Conservation (phyloP, 1,284 basidiomycete species). For the Hemileia vastatrix region DNA sequence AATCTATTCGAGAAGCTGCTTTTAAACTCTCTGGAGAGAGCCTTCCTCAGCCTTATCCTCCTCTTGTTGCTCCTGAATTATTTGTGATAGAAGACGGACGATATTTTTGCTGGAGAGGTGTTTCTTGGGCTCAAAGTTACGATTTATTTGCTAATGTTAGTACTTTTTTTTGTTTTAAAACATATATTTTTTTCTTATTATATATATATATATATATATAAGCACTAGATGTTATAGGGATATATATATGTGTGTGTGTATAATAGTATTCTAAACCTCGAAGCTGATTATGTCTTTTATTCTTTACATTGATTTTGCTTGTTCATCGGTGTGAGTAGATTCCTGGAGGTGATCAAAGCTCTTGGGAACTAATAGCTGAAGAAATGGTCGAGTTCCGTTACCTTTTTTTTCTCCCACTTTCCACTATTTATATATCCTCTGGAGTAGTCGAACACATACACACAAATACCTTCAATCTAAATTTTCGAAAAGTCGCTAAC, state of each 20-base stretch:
- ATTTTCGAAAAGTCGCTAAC: not conserved
- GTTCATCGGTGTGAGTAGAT: constrained; percentile 16
- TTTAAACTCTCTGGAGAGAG: constrained; percentile 13
- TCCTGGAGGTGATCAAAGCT: constrained; percentile 9
- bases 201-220: not conserved
- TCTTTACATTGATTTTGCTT: not conserved
- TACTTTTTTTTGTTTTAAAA: not conserved
- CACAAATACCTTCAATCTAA: not conserved
- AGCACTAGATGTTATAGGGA: not conserved
- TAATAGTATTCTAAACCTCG: too few species aligned
- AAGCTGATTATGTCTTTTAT: not conserved
- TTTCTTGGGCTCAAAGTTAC: constrained; percentile 18
- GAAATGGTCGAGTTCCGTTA: constrained; percentile 14
- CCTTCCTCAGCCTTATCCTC: not conserved
- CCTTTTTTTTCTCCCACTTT: too few species aligned
- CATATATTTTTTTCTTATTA: not conserved
- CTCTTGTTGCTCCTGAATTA: not conserved
- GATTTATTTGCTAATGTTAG: constrained; percentile 10
- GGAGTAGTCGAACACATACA: too few species aligned
- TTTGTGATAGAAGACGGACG: constrained; percentile 5
- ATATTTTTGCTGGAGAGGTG: constrained; percentile 19
- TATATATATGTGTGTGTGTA: too few species aligned
- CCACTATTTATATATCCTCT: too few species aligned
- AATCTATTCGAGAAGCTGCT: constrained; percentile 9
- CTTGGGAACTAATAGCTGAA: too few species aligned